Conservation (phyloP, 2,329 filamentous ascomycete genomes). For the Fusarium vanettenii region DNA sequence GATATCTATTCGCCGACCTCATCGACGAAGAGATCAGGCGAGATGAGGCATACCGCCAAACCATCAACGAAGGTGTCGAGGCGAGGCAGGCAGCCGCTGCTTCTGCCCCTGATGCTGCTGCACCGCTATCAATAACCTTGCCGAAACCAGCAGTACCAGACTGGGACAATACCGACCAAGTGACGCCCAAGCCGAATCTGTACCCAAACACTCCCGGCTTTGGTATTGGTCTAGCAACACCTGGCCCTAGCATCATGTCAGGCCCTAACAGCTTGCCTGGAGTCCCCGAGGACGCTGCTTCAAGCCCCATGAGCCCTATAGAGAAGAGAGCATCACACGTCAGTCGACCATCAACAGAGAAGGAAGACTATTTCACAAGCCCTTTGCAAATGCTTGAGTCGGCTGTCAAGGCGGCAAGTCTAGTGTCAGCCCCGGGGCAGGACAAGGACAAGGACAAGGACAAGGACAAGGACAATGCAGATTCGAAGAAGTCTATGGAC, state of each 20-base stretch:
- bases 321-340: slow-evolving; percentile 68
- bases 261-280: slow-evolving; percentile 54
- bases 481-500: slow-evolving; percentile 62
- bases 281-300: slow-evolving; percentile 59
- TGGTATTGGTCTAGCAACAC: slow-evolving; percentile 82
- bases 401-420: slow-evolving; percentile 59
- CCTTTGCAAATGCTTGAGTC: slow-evolving; percentile 62
- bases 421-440: slow-evolving; percentile 55
- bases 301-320: slow-evolving; percentile 57
- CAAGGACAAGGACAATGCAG: slow-evolving; percentile 56
- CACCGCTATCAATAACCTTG: slow-evolving; percentile 69
- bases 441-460: background rate
- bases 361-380: slow-evolving; percentile 82
- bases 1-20: slow-evolving; percentile 89
- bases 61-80: slow-evolving; percentile 72
- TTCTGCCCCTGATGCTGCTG: slow-evolving; percentile 61
- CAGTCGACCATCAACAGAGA: slow-evolving; percentile 72
- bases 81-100: slow-evolving; percentile 64
- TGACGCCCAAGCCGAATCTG: slow-evolving; percentile 73
- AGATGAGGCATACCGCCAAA: slow-evolving; percentile 79
- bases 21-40: slow-evolving; percentile 91
- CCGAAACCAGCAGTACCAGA: slow-evolving; percentile 48
- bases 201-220: slow-evolving; percentile 79
- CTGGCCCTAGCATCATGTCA: slow-evolving; percentile 52
- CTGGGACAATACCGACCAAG: slow-evolving; percentile 58